Conservation (phyloP, 768 basidiomycete genomes). For the Amanita pallidorosea region DNA sequence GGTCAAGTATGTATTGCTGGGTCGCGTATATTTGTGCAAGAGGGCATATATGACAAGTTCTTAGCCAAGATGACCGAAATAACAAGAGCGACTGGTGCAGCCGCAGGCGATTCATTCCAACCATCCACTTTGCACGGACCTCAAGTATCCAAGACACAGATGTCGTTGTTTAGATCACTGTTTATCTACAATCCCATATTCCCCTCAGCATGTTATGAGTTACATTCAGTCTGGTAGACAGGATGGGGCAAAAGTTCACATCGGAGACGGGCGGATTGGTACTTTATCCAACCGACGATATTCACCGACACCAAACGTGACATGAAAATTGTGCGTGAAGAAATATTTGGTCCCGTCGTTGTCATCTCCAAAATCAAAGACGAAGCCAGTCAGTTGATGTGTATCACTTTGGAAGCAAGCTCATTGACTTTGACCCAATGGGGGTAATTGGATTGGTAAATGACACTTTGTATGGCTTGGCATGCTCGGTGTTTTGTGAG, state of each 20-base stretch:
- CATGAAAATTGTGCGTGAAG: slow-evolving; percentile 59
- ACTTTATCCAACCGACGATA: slow-evolving; percentile 61
- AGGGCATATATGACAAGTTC: slow-evolving; percentile 74
- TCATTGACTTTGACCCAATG: slow-evolving; percentile 9
- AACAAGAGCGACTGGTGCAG: slow-evolving; percentile 34
- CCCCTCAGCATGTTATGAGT: slow-evolving; percentile 46
- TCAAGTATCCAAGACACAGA: slow-evolving; percentile 63
- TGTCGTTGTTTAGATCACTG: slow-evolving; percentile 12
- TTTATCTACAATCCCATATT: background rate
- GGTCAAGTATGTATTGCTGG: slow-evolving; percentile 85
- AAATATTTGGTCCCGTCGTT: slow-evolving; percentile 73
- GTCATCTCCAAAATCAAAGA: slow-evolving; percentile 61
- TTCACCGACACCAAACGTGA: slow-evolving; percentile 51
- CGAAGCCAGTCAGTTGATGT: slow-evolving; percentile 24
- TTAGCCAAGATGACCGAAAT: slow-evolving; percentile 47
- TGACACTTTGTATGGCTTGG: slow-evolving; percentile 58
- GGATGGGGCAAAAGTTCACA: slow-evolving; percentile 54
- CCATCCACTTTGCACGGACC: slow-evolving; percentile 60
- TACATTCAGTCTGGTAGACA: slow-evolving; percentile 68
- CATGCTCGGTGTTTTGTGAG: slow-evolving; percentile 54
- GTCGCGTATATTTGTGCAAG: slow-evolving; percentile 79
- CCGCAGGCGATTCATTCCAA: slow-evolving; percentile 60
- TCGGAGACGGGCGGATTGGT: slow-evolving; percentile 57
- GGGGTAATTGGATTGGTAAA: slow-evolving; percentile 47
- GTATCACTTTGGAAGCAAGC: background rate